These are phyloP conservation scores for Hyaloscypha variabilis DNA, from an alignment of 495 filamentous ascomycete species.

Conservation along the genomic window DNA sequence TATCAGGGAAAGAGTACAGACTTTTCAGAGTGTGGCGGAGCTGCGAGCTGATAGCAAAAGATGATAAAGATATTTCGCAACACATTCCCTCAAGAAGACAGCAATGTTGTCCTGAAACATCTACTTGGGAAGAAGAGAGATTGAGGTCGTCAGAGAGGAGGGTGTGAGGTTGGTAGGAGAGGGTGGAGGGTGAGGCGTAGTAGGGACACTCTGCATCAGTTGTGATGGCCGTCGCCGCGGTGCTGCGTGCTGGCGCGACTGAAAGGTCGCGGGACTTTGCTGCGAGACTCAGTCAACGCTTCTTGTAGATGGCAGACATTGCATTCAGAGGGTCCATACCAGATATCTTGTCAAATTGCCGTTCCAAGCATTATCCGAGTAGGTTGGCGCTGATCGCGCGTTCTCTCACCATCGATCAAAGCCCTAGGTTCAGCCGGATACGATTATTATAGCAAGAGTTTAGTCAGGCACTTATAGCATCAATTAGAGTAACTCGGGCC, in stretches of 20 bases:
- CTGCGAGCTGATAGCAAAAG: too few species aligned
- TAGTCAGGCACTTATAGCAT: too few species aligned
- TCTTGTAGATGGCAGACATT: constrained; percentile 1
- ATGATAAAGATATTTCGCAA: too few species aligned
- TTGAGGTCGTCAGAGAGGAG: too few species aligned
- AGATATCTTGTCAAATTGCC: constrained; percentile 1
- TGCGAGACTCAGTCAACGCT: constrained; percentile 1
- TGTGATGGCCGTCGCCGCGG: background rate
- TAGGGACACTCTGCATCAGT: background rate
- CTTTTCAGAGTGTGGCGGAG: too few species aligned
- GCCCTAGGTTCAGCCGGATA: background rate
- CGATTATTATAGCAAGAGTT: too few species aligned
- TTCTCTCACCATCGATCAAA: background rate
- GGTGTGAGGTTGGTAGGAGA: background rate
- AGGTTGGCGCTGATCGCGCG: background rate
- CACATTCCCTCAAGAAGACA: too few species aligned
- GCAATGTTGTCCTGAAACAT: too few species aligned
- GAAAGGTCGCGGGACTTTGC: background rate
- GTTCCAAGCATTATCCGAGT: background rate
- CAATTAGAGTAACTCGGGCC: too few species aligned
- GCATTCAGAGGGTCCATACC: constrained; percentile 1
- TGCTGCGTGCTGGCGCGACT: background rate
- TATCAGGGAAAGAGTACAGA: too few species aligned
- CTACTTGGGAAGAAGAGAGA: too few species aligned
- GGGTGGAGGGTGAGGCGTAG: background rate